Base-by-base conservation (phyloP, 1,284 basidiomycete genomes). In the Moniliella sp. region DNA sequence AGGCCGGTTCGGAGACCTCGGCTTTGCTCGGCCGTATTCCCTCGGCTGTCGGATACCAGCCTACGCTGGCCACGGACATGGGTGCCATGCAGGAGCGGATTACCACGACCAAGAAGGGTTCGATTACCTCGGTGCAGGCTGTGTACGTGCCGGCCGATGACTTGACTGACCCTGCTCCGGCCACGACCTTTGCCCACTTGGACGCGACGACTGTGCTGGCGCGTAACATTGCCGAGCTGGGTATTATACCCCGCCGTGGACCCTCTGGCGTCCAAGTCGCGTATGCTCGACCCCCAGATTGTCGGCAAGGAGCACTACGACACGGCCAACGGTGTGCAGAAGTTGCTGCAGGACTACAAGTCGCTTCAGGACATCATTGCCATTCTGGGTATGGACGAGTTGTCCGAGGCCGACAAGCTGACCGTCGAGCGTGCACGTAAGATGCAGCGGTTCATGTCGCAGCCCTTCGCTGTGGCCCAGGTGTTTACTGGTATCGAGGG, bases 221-320 rank as follows among this genome's bases (percentile, higher is more conserved):
- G 43, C 88, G 88, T 74, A 75, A 78, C 68, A 97, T 97, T 68
- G 86, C 88, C 62, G 88, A 97, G 70, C 76, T 94, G 48, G 88
- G 88, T 80, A 94, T 94, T 67, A 94, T 93, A 72, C 88, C 88
- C 88, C 46, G 88, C 88, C 51, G 88, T 97, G 64, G 88, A 94
- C 67, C 88, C 88, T 46, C 76, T 97, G 42, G 88, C 94, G 69
- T 94, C 88, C 48, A 93, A 94, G 69, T 93, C 86, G 9, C 83
- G 88, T 68, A 94, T 94, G 84, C 71, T 97, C 51, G 88, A 97
- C 69, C 88, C 88, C 56, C 82, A 84, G 73, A 81, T 97, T 49
- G 84, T 83, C 61, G 70, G 78, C 65, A 51, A 69, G 58, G 81
- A 88, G 65, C 88, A 94, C 69, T 94, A 97, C 69, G 72, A 81